Conservation (phyloP, 148 eudicot species). For the Camellia lanceoleosa region DNA sequence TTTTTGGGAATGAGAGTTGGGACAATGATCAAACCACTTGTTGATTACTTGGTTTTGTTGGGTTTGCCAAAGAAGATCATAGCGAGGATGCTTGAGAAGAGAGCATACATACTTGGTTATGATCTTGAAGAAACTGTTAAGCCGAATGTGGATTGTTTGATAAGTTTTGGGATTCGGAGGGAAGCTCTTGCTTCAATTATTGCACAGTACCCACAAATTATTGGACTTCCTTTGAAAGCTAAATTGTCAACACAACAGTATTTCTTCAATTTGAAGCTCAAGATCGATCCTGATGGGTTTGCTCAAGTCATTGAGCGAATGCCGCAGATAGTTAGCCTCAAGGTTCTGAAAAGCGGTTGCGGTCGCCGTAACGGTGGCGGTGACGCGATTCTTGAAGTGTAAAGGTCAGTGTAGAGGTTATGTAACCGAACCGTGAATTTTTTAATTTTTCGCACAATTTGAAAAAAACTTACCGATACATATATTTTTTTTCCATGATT, state of each 20-base stretch:
- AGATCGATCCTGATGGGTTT: slow-evolving; percentile 90
- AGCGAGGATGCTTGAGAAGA: slow-evolving; percentile 85
- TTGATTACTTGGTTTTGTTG: slow-evolving; percentile 71
- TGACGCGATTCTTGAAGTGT: too few relatives aligned
- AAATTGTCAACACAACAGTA: slow-evolving; percentile 82
- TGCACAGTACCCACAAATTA: slow-evolving; percentile 83
- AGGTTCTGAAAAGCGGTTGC: too few relatives aligned
- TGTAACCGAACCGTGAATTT: too few relatives aligned
- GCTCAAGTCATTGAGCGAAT: slow-evolving; percentile 70
- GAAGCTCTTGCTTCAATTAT: slow-evolving; percentile 62
- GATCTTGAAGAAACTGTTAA: slow-evolving; percentile 77
- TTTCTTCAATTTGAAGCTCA: slow-evolving; percentile 82
- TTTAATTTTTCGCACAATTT: too few relatives aligned
- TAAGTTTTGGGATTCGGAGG: slow-evolving; percentile 70
- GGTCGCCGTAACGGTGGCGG: background rate
- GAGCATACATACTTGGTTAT: slow-evolving; percentile 77
- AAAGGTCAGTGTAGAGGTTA: too few relatives aligned
- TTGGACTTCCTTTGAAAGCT: slow-evolving; percentile 88
- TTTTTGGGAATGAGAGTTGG: slow-evolving; percentile 97
- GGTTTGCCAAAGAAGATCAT: slow-evolving; percentile 84
- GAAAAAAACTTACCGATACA: too few relatives aligned
- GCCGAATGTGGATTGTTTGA: slow-evolving; percentile 82
- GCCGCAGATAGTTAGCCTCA: slow-evolving; percentile 90
- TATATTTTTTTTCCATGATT: too few relatives aligned
- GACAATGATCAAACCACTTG: slow-evolving; percentile 86